A percentile compares a stretch with the other conserved stretches of the same genome.
These are phyloP conservation scores for Plasmodium reichenowi DNA, from an alignment of 169 alveolate species.

Conservation along the genomic window DNA sequence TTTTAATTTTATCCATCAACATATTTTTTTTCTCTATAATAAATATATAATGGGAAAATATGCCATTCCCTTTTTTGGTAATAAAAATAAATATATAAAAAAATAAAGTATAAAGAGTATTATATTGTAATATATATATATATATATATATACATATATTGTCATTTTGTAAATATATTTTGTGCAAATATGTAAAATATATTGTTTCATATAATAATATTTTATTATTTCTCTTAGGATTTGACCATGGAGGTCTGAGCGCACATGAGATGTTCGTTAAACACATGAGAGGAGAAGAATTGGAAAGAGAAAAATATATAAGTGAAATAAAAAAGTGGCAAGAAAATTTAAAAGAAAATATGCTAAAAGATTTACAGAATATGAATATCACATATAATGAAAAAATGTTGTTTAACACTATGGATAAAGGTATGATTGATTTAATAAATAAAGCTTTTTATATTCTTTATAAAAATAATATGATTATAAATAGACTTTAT, in stretches of 20 bases:
- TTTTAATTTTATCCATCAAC: conserved; percentile 32
- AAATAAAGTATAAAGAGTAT: background rate
- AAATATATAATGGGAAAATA: conserved; percentile 17
- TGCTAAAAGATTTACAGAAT: conserved; percentile 11
- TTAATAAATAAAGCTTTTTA: conserved; percentile 8
- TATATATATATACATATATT: background rate
- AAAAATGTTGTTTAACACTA: conserved; percentile 21
- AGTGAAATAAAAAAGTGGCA: conserved; percentile 48
- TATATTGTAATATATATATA: background rate
- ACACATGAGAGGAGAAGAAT: background rate
- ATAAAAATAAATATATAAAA: background rate
- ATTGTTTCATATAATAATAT: too few species aligned
- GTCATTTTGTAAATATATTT: too few species aligned
- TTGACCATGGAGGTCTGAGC: conserved; percentile 70
- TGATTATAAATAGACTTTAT: conserved; percentile 32
- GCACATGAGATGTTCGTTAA: conserved; percentile 45
- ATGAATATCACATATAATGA: conserved; percentile 34
- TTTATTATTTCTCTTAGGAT: conserved; percentile 1
- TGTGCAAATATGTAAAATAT: too few species aligned
- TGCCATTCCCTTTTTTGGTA: conserved; percentile 35
- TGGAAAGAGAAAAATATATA: conserved; percentile 16
- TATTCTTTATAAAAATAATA: conserved; percentile 21
- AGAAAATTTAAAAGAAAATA: conserved; percentile 10
- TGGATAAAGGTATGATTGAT: conserved; percentile 19
- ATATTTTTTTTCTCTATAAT: conserved; percentile 19